Conservation (phyloP, 352 stramenopile genomes). For the Elongisporangium prolatum region DNA sequence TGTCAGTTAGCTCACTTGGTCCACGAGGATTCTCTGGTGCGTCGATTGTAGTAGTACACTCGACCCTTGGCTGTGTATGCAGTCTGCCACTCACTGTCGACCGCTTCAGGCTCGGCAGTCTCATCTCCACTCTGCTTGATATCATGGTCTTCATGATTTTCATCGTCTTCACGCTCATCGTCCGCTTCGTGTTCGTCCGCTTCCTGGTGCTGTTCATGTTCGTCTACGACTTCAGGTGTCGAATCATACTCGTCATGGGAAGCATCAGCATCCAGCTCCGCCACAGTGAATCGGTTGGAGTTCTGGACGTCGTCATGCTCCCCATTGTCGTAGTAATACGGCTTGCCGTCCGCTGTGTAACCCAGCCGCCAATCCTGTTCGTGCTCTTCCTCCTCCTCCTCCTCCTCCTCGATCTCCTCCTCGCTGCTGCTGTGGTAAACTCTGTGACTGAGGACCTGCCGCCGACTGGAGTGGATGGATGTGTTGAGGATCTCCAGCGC, state of each 20-base stretch:
- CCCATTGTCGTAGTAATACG: constrained; percentile 11
- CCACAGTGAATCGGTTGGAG: not conserved
- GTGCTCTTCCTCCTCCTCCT: constrained; percentile 4
- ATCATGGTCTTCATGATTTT: constrained; percentile 9
- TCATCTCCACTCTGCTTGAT: constrained; percentile 8
- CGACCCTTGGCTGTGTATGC: constrained; percentile 80
- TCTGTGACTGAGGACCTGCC: constrained; percentile 1
- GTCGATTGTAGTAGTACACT: constrained; percentile 88
- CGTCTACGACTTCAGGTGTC: not conserved
- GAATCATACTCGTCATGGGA: constrained; percentile 1
- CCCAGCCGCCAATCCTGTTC: constrained; percentile 6
- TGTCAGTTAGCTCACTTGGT: constrained; percentile 48
- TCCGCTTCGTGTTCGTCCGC: constrained; percentile 3
- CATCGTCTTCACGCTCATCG: constrained; percentile 1
- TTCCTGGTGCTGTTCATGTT: not conserved
- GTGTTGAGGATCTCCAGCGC: constrained; percentile 48
- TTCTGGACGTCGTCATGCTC: not conserved
- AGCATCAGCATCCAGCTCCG: not conserved
- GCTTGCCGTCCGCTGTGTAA: constrained; percentile 8
- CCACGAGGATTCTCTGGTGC: constrained; percentile 82
- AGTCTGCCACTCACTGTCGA: constrained; percentile 71
- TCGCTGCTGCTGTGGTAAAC: constrained; percentile 15
- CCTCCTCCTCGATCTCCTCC: constrained; percentile 14
- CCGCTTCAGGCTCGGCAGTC: not conserved
- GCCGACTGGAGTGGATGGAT: constrained; percentile 7